Conservation (phyloP, 1,284 basidiomycete species). For the Boletus holoroseus region DNA sequence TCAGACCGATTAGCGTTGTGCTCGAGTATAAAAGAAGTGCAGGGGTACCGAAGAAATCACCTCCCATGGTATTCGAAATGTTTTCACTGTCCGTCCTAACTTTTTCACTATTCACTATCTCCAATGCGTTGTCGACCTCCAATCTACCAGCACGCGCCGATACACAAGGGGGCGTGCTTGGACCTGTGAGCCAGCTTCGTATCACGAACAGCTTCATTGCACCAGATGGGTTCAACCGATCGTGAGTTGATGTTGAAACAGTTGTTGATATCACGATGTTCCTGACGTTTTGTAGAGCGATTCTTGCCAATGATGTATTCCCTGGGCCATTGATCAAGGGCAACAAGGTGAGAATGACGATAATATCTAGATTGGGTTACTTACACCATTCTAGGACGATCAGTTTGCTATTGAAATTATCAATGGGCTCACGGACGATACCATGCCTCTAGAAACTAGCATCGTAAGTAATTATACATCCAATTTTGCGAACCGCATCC, state of each 20-base stretch:
- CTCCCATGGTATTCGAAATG: not conserved
- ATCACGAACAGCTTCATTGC: slow-evolving; percentile 29
- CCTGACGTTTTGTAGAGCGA: slow-evolving; percentile 17
- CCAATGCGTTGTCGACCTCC: slow-evolving; percentile 5
- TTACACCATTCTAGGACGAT: slow-evolving; percentile 14
- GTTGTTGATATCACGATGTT: too few species aligned
- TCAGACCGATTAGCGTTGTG: not conserved
- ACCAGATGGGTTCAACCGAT: slow-evolving; percentile 35
- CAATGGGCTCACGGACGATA: slow-evolving; percentile 32
- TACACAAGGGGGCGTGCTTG: slow-evolving; percentile 8
- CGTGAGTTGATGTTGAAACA: slow-evolving; percentile 21
- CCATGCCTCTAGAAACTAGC: slow-evolving; percentile 33
- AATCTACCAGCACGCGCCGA: not conserved
- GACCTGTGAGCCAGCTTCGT: slow-evolving; percentile 15
- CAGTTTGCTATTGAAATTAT: slow-evolving; percentile 24
- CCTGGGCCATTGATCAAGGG: slow-evolving; percentile 28
- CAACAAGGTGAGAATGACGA: slow-evolving; percentile 16
- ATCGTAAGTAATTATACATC: slow-evolving; percentile 23
- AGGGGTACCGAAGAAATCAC: not conserved
- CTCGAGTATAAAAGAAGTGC: slow-evolving; percentile 15
- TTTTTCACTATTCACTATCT: slow-evolving; percentile 7
- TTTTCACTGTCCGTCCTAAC: slow-evolving; percentile 7
- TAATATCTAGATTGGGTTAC: not conserved
- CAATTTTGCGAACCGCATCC: not conserved
- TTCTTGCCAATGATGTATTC: slow-evolving; percentile 25